These are phyloP conservation scores for Vigna angularis DNA, from an alignment of 306 rosid genomes.

Conservation along the genomic window DNA sequence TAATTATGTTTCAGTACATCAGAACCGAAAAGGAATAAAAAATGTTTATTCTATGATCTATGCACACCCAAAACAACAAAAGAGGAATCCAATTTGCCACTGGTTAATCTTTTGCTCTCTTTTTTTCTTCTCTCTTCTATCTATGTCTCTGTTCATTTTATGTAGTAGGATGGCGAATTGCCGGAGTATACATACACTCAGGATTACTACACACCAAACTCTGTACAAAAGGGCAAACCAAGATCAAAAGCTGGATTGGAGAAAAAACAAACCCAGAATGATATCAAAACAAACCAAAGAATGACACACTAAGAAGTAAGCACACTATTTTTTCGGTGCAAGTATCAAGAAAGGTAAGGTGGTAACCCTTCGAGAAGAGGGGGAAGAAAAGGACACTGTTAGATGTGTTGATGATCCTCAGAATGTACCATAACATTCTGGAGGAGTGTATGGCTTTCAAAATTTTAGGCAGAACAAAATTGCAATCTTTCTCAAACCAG, in stretches of 20 bases:
- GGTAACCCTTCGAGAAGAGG: slow-evolving; percentile 29
- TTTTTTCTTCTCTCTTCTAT: slow-evolving; percentile 45
- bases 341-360: slow-evolving; percentile 44
- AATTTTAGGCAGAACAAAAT: slow-evolving; percentile 77
- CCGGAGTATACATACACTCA: slow-evolving; percentile 87
- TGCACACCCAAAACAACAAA: slow-evolving; percentile 79
- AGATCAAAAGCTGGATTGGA: slow-evolving; percentile 70
- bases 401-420: slow-evolving; percentile 58
- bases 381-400: slow-evolving; percentile 60
- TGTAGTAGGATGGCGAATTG: slow-evolving; percentile 76
- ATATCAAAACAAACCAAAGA: slow-evolving; percentile 69
- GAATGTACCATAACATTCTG: slow-evolving; percentile 80
- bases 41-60: slow-evolving; percentile 72
- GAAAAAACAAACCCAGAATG: slow-evolving; percentile 66
- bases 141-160: slow-evolving; percentile 57
- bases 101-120: slow-evolving; percentile 59
- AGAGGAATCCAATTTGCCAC: slow-evolving; percentile 56
- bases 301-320: slow-evolving; percentile 76
- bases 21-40: slow-evolving; percentile 49
- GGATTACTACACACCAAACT: slow-evolving; percentile 62
- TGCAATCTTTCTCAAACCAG: slow-evolving; percentile 66
- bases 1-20: slow-evolving; percentile 76
- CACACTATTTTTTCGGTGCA: slow-evolving; percentile 57
- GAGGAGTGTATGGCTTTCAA: slow-evolving; percentile 67
- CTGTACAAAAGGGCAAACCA: slow-evolving; percentile 77